phyloP scores from a whole-genome alignment of 2,329 filamentous ascomycete species.

The Cladosporium sp. region DNA sequence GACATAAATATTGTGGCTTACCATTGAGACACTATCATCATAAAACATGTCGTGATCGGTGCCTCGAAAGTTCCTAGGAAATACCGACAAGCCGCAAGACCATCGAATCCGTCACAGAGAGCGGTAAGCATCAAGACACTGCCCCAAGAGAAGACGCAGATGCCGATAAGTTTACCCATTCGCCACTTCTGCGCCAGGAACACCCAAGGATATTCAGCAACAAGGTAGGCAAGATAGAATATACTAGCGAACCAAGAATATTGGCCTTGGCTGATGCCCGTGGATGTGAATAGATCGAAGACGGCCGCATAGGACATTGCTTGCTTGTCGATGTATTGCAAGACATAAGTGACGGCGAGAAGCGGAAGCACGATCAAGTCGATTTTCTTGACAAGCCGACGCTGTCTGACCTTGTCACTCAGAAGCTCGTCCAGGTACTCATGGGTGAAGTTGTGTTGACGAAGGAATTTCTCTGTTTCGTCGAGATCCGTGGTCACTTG shows the following conservation, averaged over 20 bases:
- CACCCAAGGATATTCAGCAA: constrained; percentile 22
- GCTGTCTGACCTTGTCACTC: constrained; percentile 36
- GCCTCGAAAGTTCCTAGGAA: constrained; percentile 68
- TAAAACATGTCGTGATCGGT: constrained; percentile 47
- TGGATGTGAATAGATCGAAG: constrained; percentile 51
- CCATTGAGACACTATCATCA: constrained; percentile 22
- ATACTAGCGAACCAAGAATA: constrained; percentile 55
- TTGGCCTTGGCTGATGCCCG: constrained; percentile 43
- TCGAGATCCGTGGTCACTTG: constrained; percentile 38
- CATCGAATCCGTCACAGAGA: constrained; percentile 56
- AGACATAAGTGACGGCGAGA: constrained; percentile 46
- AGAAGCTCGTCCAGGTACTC: constrained; percentile 43
- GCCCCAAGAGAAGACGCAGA: constrained; percentile 59
- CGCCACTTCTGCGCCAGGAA: constrained; percentile 31
- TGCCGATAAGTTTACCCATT: constrained; percentile 31
- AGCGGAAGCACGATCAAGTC: constrained; percentile 51
- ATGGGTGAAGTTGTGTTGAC: constrained; percentile 43
- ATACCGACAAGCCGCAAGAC: constrained; percentile 58
- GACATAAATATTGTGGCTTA: not conserved
- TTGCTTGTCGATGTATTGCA: constrained; percentile 48
- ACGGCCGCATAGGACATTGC: constrained; percentile 53
- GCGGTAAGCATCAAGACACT: constrained; percentile 57
- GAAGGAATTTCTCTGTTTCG: constrained; percentile 47
- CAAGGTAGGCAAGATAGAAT: constrained; percentile 48
- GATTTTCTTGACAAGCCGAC: constrained; percentile 41